phyloP scores from a whole-genome alignment of 192 early-diverging fungal species.

The Coemansia sp. region DNA sequence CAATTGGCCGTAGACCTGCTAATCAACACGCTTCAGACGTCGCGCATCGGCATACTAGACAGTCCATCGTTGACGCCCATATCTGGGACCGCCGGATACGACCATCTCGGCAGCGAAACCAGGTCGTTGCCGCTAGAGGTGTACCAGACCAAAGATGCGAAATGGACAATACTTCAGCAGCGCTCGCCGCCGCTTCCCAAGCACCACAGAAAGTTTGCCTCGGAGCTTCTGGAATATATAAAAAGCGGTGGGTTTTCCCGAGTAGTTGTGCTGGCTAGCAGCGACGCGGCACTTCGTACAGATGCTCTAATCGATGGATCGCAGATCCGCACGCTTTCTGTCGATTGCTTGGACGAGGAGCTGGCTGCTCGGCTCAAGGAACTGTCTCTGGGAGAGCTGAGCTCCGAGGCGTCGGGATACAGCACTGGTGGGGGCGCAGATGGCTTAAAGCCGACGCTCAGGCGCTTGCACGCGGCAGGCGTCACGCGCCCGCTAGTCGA shows the following conservation, averaged over 20 bases:
- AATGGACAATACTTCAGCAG: constrained; percentile 71
- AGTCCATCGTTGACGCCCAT: constrained; percentile 58
- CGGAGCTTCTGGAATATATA: constrained; percentile 60
- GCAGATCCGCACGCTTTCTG: constrained; percentile 47
- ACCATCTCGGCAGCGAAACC: constrained; percentile 19
- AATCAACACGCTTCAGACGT: constrained; percentile 59
- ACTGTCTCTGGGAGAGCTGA: constrained; percentile 24
- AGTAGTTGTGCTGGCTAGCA: constrained; percentile 62
- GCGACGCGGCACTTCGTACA: constrained; percentile 62
- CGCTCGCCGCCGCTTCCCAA: constrained; percentile 60
- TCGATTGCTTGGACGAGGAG: constrained; percentile 50
- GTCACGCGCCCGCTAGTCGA: constrained; percentile 57
- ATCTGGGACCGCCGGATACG: constrained; percentile 52
- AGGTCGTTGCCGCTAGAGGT: constrained; percentile 53
- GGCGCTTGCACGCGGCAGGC: constrained; percentile 59
- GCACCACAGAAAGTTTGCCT: constrained; percentile 49
- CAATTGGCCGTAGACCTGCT: constrained; percentile 69
- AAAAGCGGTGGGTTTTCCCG: constrained; percentile 50
- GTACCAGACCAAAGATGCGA: constrained; percentile 61
- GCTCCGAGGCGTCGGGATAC: neutral
- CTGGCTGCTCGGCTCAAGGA: constrained; percentile 24
- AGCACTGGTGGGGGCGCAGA: neutral
- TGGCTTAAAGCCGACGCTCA: constrained; percentile 29
- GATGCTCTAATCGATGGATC: constrained; percentile 61
- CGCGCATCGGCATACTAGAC: constrained; percentile 63